Percentiles rank a stretch among this genome's conserved stretches.
Evolutionary conservation across 805 yeast genomes (phyloP).

Genomic region (Pichia rugopelliculosa): DNA sequence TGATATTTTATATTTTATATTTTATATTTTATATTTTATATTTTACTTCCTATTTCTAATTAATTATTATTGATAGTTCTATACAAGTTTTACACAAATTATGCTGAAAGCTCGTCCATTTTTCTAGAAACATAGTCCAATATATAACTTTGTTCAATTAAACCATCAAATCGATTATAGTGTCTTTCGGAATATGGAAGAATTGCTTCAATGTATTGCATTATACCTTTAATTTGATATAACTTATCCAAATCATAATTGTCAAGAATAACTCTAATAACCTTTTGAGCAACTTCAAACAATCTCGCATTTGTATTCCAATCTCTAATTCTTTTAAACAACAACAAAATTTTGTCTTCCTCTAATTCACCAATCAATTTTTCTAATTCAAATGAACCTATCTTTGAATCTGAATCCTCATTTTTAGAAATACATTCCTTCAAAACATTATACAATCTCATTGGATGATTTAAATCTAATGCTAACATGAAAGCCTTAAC

Average conservation of each 20-base stretch:
- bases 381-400: constrained; percentile 59
- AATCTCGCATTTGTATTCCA: constrained; percentile 91
- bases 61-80: too few relatives aligned
- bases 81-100: not conserved
- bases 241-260: constrained; percentile 49
- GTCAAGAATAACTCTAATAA: constrained; percentile 57
- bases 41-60: not conserved
- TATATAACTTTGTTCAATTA: constrained; percentile 79
- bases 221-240: constrained; percentile 58
- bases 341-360: constrained; percentile 47
- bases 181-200: constrained; percentile 89
- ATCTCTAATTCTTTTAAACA: constrained; percentile 76
- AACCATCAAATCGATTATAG: constrained; percentile 61
- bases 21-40: too few relatives aligned
- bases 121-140: constrained; percentile 78
- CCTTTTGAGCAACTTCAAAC: constrained; percentile 71
- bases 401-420: constrained; percentile 40
- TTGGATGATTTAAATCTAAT: constrained; percentile 80
- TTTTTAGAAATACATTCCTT: constrained; percentile 49
- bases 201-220: constrained; percentile 63
- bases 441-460: constrained; percentile 74
- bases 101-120: constrained; percentile 43
- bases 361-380: constrained; percentile 49
- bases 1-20: too few relatives aligned
- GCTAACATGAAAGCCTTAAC: constrained; percentile 82